A percentile compares a stretch with the other conserved stretches of the same genome.
phyloP scores from a whole-genome alignment of 345 rosid species.

The Murraya paniculata region DNA sequence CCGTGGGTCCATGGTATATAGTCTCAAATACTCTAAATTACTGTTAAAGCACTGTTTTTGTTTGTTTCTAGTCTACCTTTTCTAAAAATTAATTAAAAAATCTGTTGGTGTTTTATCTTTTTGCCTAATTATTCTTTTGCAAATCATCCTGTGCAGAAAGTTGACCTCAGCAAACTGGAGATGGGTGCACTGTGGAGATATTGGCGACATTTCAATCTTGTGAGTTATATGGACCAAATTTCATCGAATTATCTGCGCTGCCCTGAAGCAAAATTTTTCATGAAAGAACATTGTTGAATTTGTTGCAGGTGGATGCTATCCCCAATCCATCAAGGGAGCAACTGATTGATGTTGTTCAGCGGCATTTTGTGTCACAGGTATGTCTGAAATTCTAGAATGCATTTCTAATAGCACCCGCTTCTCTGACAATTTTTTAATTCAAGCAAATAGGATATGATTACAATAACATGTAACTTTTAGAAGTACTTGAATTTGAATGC shows the following conservation, averaged over 20 bases:
- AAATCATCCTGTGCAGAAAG: conserved; percentile 45
- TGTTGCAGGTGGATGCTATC: conserved; percentile 61
- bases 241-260: neutral
- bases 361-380: conserved; percentile 98
- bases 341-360: conserved; percentile 71
- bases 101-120: neutral
- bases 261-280: neutral
- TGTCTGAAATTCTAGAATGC: neutral
- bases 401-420: neutral
- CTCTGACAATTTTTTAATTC: neutral
- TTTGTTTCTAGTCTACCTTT: neutral
- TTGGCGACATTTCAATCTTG: conserved; percentile 89
- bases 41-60: neutral
- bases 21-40: neutral
- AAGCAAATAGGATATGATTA: neutral
- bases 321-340: conserved; percentile 89
- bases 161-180: conserved; percentile 92
- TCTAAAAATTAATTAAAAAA: neutral
- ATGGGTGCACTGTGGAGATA: conserved; percentile 85
- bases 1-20: conserved; percentile 52
- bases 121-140: neutral
- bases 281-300: neutral
- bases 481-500: neutral
- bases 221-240: conserved; percentile 32
- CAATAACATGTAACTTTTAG: neutral